Base-by-base conservation (phyloP, 257 asterid species). In the Asclepias syriaca region DNA sequence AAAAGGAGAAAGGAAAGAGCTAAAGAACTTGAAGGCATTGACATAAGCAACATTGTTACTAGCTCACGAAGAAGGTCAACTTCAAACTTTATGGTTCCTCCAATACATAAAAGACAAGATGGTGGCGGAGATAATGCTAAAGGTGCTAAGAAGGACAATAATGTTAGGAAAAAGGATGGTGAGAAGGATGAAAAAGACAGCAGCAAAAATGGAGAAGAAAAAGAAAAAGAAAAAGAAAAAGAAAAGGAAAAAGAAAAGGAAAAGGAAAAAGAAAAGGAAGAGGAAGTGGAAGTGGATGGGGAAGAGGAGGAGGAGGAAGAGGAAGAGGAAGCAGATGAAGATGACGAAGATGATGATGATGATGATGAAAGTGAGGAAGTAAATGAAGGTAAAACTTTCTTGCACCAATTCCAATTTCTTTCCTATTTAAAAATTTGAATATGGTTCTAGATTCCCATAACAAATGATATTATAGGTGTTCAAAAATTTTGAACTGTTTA, bases 11-110 rank as follows among this genome's bases (percentile, higher is more conserved):
- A 89, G 85, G 93, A 91, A 53, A 91, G 78, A 72, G 98, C 93
- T 65, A 90, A 80, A 85, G 99, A 94, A 84, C 94, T 94, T 65
- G 99, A 94, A 85, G 99, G 98, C 73, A 94, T 94, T 77, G 99
- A 94, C 84, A 80, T 74, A 80, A 87, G 96, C 84, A 94, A 94
- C 85, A 91, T 94, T 71, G 87, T 94, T 79, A 83, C 98, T 71
- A 91, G 97, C 76, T 82, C 96, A 66, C 87, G 99, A 76, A 84
- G 99, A 80, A 86, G 99, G 86, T 88, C 99, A 34, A 80, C 95
- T 6, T 81, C 81, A 81, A 85, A 88, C 78, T 94, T 84, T 78
- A 61, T 68, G 75, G 74, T 80, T 80, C 93, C 96, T 66, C 86
- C 83, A 27, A 83, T 79, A 71, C 85, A 84, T 45, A 87, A 51